phyloP scores from a whole-genome alignment of 768 basidiomycete species.

The Lenzites betulinus region DNA sequence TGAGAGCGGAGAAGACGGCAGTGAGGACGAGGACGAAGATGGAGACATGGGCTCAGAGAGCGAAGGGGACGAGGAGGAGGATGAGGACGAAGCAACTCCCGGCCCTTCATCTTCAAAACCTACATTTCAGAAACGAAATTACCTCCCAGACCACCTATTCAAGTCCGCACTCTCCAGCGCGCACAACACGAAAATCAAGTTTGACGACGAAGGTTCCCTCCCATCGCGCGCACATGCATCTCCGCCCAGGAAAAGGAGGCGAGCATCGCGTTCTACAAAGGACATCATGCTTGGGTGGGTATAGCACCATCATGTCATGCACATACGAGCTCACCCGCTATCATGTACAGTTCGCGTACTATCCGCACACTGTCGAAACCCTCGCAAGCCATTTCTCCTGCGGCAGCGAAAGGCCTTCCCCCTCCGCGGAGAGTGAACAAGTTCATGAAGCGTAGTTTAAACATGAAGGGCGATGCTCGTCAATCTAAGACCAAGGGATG shows the following conservation, averaged over 20 bases:
- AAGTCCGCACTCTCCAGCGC: slow-evolving; percentile 49
- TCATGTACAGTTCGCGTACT: slow-evolving; percentile 47
- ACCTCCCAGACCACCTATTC: slow-evolving; percentile 71
- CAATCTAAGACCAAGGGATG: slow-evolving; percentile 48
- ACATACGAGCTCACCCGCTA: not conserved
- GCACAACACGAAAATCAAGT: slow-evolving; percentile 17
- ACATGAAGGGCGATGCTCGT: slow-evolving; percentile 42
- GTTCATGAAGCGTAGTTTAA: slow-evolving; percentile 56
- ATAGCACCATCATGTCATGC: not conserved
- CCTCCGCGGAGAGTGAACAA: slow-evolving; percentile 52
- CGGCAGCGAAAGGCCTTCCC: slow-evolving; percentile 40
- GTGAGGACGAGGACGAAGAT: slow-evolving; percentile 26
- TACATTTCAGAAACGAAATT: slow-evolving; percentile 36
- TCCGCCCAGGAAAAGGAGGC: slow-evolving; percentile 26
- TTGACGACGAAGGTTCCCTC: slow-evolving; percentile 20
- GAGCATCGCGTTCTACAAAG: slow-evolving; percentile 39
- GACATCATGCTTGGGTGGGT: slow-evolving; percentile 60
- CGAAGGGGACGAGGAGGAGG: slow-evolving; percentile 24
- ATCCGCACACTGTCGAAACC: slow-evolving; percentile 49
- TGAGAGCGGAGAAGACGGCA: not conserved
- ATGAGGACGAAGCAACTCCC: slow-evolving; percentile 1
- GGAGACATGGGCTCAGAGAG: slow-evolving; percentile 15
- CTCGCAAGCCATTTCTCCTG: slow-evolving; percentile 29
- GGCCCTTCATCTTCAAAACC: slow-evolving; percentile 16
- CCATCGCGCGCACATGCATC: slow-evolving; percentile 28